Evolutionary conservation across 2,329 filamentous ascomycete genomes (phyloP), one percentile per base, ranked within the genome.

Genomic region (Xylariomycetidae sp.): DNA sequence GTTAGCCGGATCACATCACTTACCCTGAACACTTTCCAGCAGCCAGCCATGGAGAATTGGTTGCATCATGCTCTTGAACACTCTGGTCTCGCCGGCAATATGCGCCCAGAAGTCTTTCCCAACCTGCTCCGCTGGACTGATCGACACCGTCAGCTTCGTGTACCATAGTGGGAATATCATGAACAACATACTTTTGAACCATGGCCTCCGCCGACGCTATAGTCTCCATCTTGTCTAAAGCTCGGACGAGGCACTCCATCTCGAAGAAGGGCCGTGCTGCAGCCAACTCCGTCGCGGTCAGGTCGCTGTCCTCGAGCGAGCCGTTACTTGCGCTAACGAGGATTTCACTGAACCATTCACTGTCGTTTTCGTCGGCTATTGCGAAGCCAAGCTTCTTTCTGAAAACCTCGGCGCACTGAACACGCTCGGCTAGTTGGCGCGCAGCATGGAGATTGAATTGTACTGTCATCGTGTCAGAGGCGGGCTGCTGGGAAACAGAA

Each of bases 1-100:
- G 23, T 10, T 5, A 19, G 27, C 13, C n/a, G 18, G 7, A 10
- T 10, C 16, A 7, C 22, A 22, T 6, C 4, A 32, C 70, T 52
- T 63, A 82, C 79, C 71, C 50, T 76, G 61, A 17, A 70, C 63
- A 10, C 65, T 65, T 13, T 64, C 56, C 34, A 71, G 53, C 13
- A 88, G 67, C 79, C 82, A 87, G 23, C 72, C 70, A 37, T 68
- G 68, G 15, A 86, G 61, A n/a, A 87, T 57, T 2, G 75, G 72
- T 32, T 70, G 64, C 58, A 85, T 74, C 31, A 62, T 67, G 7
- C 64, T 68, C 48, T 72, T 76, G 34, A 76, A 63, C 3, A 57
- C 53, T 44, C 74, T 72, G 29, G 82, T 62, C 12, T 70, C 64
- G 22, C 64, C 58, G 35, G 68, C 68, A n/a, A 84, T 59, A 25